These are phyloP conservation scores for Melanomma pulvis-pyrius DNA, from an alignment of 495 filamentous ascomycete species.

Conservation along the genomic window DNA sequence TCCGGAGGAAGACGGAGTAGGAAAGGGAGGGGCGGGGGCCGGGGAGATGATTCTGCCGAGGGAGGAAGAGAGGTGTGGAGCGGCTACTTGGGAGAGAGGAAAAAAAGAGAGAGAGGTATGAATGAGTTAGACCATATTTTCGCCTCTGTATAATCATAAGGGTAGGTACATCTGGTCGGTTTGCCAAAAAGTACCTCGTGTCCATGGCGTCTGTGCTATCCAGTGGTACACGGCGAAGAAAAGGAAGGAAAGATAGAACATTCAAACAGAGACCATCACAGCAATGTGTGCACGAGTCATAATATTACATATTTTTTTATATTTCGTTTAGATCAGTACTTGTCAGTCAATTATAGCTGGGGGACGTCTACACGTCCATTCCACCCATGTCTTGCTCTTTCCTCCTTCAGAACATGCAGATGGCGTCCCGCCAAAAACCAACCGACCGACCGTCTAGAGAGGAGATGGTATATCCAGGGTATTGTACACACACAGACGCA, in stretches of 20 bases:
- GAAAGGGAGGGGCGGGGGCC: no score
- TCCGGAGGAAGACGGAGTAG: constrained; percentile 43
- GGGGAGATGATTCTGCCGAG: no score
- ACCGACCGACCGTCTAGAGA: constrained; percentile 30
- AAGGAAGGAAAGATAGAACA: background rate
- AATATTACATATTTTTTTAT: background rate
- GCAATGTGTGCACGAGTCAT: background rate
- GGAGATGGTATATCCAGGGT: constrained; percentile 41
- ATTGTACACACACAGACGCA: constrained; percentile 31
- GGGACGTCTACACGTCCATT: background rate
- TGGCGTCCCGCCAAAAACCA: background rate
- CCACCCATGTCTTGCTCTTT: background rate
- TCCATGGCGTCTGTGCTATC: no score
- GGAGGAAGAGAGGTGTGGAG: no score
- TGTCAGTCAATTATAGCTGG: background rate
- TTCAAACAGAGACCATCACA: no score
- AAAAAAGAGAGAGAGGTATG: no score
- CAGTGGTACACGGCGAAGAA: background rate
- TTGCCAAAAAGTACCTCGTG: no score
- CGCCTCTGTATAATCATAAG: no score
- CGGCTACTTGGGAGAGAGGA: no score
- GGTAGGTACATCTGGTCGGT: no score
- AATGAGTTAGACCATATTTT: no score
- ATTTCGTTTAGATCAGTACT: background rate
- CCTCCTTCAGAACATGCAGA: no score